Evolutionary conservation across 2,329 filamentous ascomycete genomes (phyloP), one percentile per base, ranked within the genome.

Genomic region (Cladosporium sp.): DNA sequence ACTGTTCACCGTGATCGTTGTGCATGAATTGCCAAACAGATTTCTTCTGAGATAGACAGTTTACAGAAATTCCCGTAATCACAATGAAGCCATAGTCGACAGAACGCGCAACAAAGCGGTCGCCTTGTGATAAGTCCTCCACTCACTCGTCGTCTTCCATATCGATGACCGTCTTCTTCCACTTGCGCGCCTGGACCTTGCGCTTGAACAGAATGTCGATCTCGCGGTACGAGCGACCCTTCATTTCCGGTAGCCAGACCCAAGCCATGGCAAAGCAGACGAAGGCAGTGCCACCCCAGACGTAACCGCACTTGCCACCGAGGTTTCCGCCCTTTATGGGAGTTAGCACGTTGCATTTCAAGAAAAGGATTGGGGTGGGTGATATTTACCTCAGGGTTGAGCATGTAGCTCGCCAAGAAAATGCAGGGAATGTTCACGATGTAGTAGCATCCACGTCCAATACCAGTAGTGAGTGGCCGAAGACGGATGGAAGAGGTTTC

Each of bases 401-500:
- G 79, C 77, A 83, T 80, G 60, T 76, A 81, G 55, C 72, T 78
- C 5, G 72, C 64, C 4, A 82, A 74, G 76, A 80, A 84, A 62
- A 85, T 85, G 60, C 78, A 83, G 58, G 82, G 81, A 62, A 85
- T 84, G 52, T 85, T 77, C 53, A 82, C 69, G 4, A 82, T 57
- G 67, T 85, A 85, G 73, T 85, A 85, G 12, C 73, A 68, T 47
- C 68, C 82, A 61, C 82, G 81, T 62, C 82, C 82, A 43, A 84
- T 67, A 65, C 81, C 82, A 18, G 82, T 85, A 3, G 78, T 85
- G 11, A 85, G 69, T 40, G 82, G 78, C 39, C 82, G 66, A 29
- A 85, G 80, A 55, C 82, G 81, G 49, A 85, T 75, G 45, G 82
- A 70, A 0, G 82, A 83, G 2, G 82, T 85, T 66, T 85, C 82